phyloP scores from a whole-genome alignment of 1,139 yeast genomes.

The Yamadazyma atmosphaerica region DNA sequence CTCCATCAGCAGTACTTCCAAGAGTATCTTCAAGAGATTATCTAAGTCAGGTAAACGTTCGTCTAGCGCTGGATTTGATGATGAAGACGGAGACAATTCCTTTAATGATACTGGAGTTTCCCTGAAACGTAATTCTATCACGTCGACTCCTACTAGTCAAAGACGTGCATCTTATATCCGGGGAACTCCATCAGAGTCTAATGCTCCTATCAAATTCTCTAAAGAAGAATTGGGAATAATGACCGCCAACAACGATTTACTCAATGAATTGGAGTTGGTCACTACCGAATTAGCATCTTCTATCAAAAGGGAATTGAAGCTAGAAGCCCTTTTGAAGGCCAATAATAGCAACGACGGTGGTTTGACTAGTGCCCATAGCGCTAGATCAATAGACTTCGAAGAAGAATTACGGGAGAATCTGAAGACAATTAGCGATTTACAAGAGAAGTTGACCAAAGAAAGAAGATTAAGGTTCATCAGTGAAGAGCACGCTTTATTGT shows the following conservation, averaged over 20 bases:
- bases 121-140: slow-evolving; percentile 17
- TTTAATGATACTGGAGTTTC: slow-evolving; percentile 6
- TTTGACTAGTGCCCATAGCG: slow-evolving; percentile 5
- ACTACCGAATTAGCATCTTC: slow-evolving; percentile 73
- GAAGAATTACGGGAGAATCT: slow-evolving; percentile 44
- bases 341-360: slow-evolving; percentile 9
- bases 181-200: slow-evolving; percentile 4
- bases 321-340: slow-evolving; percentile 49
- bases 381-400: slow-evolving; percentile 17
- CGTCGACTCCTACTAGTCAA: slow-evolving; percentile 13
- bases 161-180: slow-evolving; percentile 10
- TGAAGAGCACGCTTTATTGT: slow-evolving; percentile 63
- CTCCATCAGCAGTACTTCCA: slow-evolving; percentile 29
- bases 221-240: slow-evolving; percentile 64
- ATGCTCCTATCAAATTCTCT: slow-evolving; percentile 32
- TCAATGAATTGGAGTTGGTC: slow-evolving; percentile 64
- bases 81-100: slow-evolving; percentile 9
- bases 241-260: slow-evolving; percentile 56
- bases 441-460: slow-evolving; percentile 62
- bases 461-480: slow-evolving; percentile 64
- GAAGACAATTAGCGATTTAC: slow-evolving; percentile 49
- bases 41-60: slow-evolving; percentile 27
- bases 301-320: slow-evolving; percentile 60
- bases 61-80: slow-evolving; percentile 17
- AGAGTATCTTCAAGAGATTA: slow-evolving; percentile 35